Evolutionary conservation across 1,284 basidiomycete species (phyloP).

Genomic region (Pisolithus thermaeus): DNA sequence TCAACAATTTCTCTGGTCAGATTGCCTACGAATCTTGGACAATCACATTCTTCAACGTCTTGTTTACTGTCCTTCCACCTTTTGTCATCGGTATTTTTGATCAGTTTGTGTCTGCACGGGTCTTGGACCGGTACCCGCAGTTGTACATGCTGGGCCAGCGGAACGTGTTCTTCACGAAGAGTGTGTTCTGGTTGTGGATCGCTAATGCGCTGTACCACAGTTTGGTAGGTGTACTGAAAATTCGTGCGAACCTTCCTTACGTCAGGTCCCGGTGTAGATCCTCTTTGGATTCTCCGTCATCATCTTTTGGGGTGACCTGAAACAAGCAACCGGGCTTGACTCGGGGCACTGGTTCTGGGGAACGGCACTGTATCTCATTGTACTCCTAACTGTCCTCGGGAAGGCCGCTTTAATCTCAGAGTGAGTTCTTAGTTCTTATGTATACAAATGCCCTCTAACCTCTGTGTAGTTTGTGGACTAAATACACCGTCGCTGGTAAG

Average conservation of each 20-base stretch:
- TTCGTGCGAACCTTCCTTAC: not conserved
- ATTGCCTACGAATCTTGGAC: conserved; percentile 99
- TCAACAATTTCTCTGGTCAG: conserved; percentile 98
- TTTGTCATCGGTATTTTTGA: conserved; percentile 97
- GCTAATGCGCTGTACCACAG: conserved; percentile 93
- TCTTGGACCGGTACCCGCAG: conserved; percentile 96
- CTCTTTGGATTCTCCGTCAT: conserved; percentile 86
- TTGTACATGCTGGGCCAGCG: conserved; percentile 89
- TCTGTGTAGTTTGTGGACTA: conserved; percentile 86
- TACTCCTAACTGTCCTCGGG: conserved; percentile 91
- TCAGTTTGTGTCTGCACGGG: conserved; percentile 95
- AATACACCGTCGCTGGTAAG: conserved; percentile 88
- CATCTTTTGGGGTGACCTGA: conserved; percentile 89
- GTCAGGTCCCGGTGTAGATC: conserved; percentile 42
- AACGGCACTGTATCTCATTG: conserved; percentile 88
- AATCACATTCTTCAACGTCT: conserved; percentile 87
- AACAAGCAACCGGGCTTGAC: conserved; percentile 75
- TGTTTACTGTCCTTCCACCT: conserved; percentile 93
- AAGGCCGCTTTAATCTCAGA: conserved; percentile 98
- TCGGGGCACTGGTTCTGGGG: conserved; percentile 99
- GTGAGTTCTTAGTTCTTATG: conserved; percentile 44
- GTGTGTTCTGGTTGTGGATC: conserved; percentile 94
- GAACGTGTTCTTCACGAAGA: conserved; percentile 89
- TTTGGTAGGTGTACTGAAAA: conserved; percentile 50
- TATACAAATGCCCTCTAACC: conserved; percentile 8